A percentile compares a stretch with the other conserved stretches of the same genome.
Conservation (phyloP, 371 early-diverging fungal genomes). For the Circinella umbellata region DNA sequence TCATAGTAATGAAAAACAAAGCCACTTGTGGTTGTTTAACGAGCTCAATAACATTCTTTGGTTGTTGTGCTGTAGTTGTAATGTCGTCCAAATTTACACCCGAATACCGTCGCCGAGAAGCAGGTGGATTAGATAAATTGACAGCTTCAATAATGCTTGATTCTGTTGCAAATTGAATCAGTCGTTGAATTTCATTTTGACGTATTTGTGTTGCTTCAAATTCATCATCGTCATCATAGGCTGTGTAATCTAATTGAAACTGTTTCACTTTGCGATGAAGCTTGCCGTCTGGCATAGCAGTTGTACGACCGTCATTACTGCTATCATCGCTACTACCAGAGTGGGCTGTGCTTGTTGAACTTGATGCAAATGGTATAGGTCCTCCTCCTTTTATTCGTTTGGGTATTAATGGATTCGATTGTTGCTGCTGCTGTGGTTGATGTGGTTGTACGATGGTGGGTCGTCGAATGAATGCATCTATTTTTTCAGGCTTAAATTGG, state of each 20-base stretch:
- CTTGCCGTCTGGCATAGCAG: neutral
- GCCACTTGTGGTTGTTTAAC: constrained; percentile 43
- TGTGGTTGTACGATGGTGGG: constrained; percentile 3
- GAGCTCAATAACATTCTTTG: constrained; percentile 45
- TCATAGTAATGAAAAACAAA: constrained; percentile 53
- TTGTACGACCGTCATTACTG: neutral
- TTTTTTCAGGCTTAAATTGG: constrained; percentile 49
- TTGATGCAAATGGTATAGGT: neutral
- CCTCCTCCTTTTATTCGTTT: neutral
- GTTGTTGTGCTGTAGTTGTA: constrained; percentile 17
- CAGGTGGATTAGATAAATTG: constrained; percentile 52
- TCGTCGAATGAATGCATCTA: constrained; percentile 9
- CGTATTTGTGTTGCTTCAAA: constrained; percentile 14
- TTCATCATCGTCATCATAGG: constrained; percentile 30
- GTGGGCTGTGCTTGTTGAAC: constrained; percentile 3
- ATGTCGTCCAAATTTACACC: constrained; percentile 13
- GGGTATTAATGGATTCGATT: neutral
- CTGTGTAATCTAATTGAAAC: constrained; percentile 34
- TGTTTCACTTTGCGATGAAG: constrained; percentile 28
- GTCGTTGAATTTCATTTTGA: constrained; percentile 53
- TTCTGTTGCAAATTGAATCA: constrained; percentile 58
- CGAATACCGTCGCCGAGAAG: constrained; percentile 33
- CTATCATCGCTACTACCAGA: constrained; percentile 6
- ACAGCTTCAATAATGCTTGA: constrained; percentile 61
- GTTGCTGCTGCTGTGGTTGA: neutral